A percentile compares a stretch with the other conserved stretches of the same genome.
Evolutionary conservation across 495 filamentous ascomycete genomes (phyloP).

Genomic region (Jackrogersella multiformis): DNA sequence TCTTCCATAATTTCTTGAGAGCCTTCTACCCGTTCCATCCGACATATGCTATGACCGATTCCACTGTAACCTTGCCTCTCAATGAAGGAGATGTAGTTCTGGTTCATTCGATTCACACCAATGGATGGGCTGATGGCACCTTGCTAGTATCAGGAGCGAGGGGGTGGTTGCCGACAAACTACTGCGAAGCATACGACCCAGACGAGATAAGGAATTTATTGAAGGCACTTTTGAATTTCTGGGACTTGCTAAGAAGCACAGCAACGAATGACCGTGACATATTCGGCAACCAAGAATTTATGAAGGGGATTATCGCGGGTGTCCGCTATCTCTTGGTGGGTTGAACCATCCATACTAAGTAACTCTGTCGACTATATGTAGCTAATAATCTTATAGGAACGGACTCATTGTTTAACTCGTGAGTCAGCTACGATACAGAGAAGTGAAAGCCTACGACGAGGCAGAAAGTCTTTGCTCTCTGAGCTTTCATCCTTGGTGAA

Average conservation of each 20-base stretch:
- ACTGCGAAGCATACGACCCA: constrained; percentile 93
- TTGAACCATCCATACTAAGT: constrained; percentile 16
- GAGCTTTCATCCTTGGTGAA: constrained; percentile 91
- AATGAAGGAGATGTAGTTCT: constrained; percentile 92
- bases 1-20: constrained; percentile 94
- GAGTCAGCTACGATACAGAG: constrained; percentile 77
- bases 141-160: constrained; percentile 84
- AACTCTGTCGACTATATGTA: background rate
- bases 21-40: constrained; percentile 97
- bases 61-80: constrained; percentile 87
- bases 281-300: constrained; percentile 87
- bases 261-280: constrained; percentile 70
- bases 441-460: constrained; percentile 78
- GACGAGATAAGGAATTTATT: constrained; percentile 84
- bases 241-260: constrained; percentile 83
- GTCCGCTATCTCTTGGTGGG: constrained; percentile 89
- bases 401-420: constrained; percentile 84
- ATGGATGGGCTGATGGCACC: constrained; percentile 99
- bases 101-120: constrained; percentile 96
- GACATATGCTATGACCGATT: constrained; percentile 68
- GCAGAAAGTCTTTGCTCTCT: constrained; percentile 84
- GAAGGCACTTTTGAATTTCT: constrained; percentile 87
- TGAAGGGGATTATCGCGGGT: constrained; percentile 91
- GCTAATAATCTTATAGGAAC: constrained; percentile 67
- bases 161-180: constrained; percentile 98